A percentile compares a stretch with the other conserved stretches of the same genome.
Evolutionary conservation across 495 filamentous ascomycete species (phyloP).

Genomic region (Aspergillus diversus): DNA sequence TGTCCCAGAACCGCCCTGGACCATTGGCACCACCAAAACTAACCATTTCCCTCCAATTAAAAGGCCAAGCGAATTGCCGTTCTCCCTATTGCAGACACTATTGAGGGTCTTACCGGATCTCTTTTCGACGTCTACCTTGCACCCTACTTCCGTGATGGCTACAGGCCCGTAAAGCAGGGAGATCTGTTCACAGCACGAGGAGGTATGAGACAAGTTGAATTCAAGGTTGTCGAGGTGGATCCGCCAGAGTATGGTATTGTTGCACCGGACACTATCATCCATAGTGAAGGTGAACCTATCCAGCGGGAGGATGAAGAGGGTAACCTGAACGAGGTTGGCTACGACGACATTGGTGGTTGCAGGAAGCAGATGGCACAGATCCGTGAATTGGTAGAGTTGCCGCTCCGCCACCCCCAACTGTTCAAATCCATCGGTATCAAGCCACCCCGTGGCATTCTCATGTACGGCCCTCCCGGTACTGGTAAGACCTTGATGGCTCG

Average conservation of each 20-base stretch:
- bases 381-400: conserved; percentile 95
- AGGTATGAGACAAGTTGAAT: conserved; percentile 98
- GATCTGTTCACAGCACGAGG: conserved; percentile 96
- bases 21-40: conserved; percentile 1
- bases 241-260: conserved; percentile 98
- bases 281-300: conserved; percentile 98
- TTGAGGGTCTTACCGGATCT: conserved; percentile 95
- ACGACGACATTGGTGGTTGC: conserved; percentile 99
- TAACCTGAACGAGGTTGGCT: conserved; percentile 97
- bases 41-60: conserved; percentile 21
- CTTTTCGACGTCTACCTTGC: conserved; percentile 99
- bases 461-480: conserved; percentile 96
- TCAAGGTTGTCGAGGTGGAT: conserved; percentile 99
- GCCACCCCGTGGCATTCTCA: conserved; percentile 95
- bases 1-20: neutral
- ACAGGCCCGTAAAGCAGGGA: conserved; percentile 92
- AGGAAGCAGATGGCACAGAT: conserved; percentile 99
- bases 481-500: conserved; percentile 99
- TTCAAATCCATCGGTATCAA: conserved; percentile 99
- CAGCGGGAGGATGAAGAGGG: conserved; percentile 99
- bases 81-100: conserved; percentile 95
- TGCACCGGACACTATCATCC: conserved; percentile 96
- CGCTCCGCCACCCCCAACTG: conserved; percentile 92
- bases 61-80: conserved; percentile 99
- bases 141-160: conserved; percentile 99